Conservation (phyloP, 192 early-diverging fungal genomes). For the Coemansia sp. region DNA sequence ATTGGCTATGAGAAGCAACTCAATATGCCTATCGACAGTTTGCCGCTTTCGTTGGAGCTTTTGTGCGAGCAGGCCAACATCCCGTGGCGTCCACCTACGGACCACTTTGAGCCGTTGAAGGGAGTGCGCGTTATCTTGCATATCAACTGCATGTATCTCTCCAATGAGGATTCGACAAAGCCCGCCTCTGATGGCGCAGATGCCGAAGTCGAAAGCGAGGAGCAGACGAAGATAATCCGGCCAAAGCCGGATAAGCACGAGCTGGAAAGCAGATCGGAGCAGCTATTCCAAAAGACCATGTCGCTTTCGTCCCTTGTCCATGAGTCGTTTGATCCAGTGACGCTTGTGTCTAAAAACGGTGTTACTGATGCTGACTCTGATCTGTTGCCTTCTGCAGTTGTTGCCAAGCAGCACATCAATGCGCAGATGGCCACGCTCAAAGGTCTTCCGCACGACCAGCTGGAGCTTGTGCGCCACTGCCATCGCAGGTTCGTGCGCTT, state of each 20-base stretch:
- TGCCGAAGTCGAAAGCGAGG: slow-evolving; percentile 4
- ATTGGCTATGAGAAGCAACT: slow-evolving; percentile 32
- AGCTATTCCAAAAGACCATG: slow-evolving; percentile 53
- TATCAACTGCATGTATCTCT: slow-evolving; percentile 51
- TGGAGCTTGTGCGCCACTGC: slow-evolving; percentile 44
- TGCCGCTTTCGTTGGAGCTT: slow-evolving; percentile 46
- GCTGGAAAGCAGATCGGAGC: slow-evolving; percentile 30
- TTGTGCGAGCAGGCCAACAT: slow-evolving; percentile 50
- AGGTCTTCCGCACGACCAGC: slow-evolving; percentile 48
- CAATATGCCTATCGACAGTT: slow-evolving; percentile 46
- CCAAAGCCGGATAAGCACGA: slow-evolving; percentile 40
- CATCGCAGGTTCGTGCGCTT: slow-evolving; percentile 51
- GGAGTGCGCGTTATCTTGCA: slow-evolving; percentile 51
- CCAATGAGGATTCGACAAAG: slow-evolving; percentile 18
- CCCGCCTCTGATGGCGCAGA: background rate
- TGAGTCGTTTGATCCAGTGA: slow-evolving; percentile 25
- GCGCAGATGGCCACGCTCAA: slow-evolving; percentile 49
- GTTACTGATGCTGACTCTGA: slow-evolving; percentile 5
- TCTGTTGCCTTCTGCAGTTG: slow-evolving; percentile 32
- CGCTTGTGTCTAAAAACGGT: slow-evolving; percentile 2
- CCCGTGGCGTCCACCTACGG: slow-evolving; percentile 46
- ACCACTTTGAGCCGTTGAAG: slow-evolving; percentile 52
- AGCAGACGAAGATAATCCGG: slow-evolving; percentile 16
- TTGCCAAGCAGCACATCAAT: slow-evolving; percentile 42
- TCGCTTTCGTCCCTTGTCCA: slow-evolving; percentile 46